Conservation (phyloP, 2,329 filamentous ascomycete genomes). For the Diatrype stigma region DNA sequence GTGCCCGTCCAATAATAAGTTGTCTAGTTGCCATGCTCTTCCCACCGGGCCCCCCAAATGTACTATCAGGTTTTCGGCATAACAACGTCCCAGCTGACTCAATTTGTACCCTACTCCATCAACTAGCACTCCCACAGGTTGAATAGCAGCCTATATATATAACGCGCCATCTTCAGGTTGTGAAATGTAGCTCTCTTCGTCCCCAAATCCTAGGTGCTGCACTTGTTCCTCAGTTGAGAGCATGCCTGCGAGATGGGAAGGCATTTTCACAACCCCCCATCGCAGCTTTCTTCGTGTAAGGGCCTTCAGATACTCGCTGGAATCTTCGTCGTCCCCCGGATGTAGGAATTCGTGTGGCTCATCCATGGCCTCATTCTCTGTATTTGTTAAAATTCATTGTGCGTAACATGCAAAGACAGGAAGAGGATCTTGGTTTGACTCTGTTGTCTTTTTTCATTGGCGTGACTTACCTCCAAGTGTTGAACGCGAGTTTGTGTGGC, state of each 20-base stretch:
- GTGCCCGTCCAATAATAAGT: too few species aligned
- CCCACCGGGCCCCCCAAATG: too few species aligned
- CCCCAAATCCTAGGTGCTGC: background rate
- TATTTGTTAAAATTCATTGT: background rate
- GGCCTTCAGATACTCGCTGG: background rate
- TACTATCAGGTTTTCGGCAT: too few species aligned
- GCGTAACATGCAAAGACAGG: background rate
- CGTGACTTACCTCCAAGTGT: background rate
- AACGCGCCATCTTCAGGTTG: background rate
- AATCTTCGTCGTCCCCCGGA: background rate
- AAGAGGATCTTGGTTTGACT: too few species aligned
- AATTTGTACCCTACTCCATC: too few species aligned
- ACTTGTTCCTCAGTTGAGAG: background rate
- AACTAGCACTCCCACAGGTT: too few species aligned
- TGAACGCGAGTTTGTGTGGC: background rate
- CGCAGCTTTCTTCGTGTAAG: background rate
- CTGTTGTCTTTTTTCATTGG: background rate
- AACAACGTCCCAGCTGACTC: too few species aligned
- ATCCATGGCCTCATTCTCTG: background rate
- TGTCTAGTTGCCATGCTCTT: too few species aligned
- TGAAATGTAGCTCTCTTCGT: background rate
- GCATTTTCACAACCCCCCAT: background rate
- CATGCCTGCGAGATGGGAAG: background rate
- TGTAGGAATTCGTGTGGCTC: background rate
- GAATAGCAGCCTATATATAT: too few species aligned